Evolutionary conservation across 2,329 filamentous ascomycete genomes (phyloP), one percentile per base, ranked within the genome.

Genomic region (Gaeumannomyces sp.): DNA sequence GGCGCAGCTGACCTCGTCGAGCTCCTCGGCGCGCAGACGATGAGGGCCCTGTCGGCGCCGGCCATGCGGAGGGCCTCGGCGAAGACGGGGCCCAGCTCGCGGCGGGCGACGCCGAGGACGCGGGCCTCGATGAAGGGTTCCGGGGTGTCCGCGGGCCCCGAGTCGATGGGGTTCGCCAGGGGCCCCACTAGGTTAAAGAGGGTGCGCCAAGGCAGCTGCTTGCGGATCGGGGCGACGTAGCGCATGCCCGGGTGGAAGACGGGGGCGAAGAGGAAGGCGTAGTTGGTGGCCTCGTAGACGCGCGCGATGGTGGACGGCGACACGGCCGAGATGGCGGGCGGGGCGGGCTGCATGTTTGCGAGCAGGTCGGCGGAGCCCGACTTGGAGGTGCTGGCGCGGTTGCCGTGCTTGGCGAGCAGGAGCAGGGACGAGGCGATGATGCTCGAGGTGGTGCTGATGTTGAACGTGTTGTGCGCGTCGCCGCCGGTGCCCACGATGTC

Each of bases 401-500:
- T 99, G 69, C 95, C 95, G 78, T 99, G 95, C 80, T 99, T 99
- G 69, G 91, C 92, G 65, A 97, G 84, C 71, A 96, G 83, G 50
- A 99, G 85, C 33, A 96, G 81, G 5, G 93, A 88, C 7, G 93
- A 96, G 60, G 92, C 92, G 61, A 99, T 69, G 73, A 99, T 97
- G 25, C 93, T 97, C 2, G 95, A 87, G 8, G 95, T 97, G 5
- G 95, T 99, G 71, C 90, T 95, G 75, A 99, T 94, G 77, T 99
- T 99, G 86, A 97, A 99, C 45, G 95, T 99, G 76, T 96, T 92
- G 82, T 98, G 93, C 27, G 90, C 89, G 79, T 99, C 95, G 73
- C 95, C 95, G 69, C 95, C 95, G 10, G 95, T 99, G 70, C 95
- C 95, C 66, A 99, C 95, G 75, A 99, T 98, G 76, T 99, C 95